Percentiles rank a stretch among this genome's conserved stretches.
Evolutionary conservation across 768 basidiomycete species (phyloP).

Genomic region (Lentinula edodes): DNA sequence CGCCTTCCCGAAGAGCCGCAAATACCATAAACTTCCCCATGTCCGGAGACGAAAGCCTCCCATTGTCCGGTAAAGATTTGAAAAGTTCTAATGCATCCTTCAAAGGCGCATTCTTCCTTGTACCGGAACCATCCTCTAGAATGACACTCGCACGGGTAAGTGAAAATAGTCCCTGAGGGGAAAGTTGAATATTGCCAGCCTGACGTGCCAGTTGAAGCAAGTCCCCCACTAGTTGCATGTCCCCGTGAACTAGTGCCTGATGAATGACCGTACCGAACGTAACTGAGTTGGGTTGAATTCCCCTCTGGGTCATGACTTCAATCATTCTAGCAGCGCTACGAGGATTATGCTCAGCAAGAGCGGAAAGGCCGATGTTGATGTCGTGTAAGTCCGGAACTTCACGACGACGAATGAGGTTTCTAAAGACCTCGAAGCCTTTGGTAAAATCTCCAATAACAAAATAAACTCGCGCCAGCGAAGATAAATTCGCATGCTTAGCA

Average conservation of each 20-base stretch:
- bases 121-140: neutral
- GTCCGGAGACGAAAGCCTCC: constrained; percentile 33
- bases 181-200: constrained; percentile 29
- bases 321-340: constrained; percentile 40
- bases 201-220: constrained; percentile 36
- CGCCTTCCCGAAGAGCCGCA: constrained; percentile 41
- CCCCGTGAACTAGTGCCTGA: constrained; percentile 40
- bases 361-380: constrained; percentile 56
- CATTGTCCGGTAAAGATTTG: constrained; percentile 27
- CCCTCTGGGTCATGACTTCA: constrained; percentile 41
- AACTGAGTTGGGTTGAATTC: constrained; percentile 46
- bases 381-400: constrained; percentile 60
- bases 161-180: constrained; percentile 42
- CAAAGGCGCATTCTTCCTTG: constrained; percentile 24
- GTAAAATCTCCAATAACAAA: constrained; percentile 47
- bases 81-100: constrained; percentile 37
- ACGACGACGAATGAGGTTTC: constrained; percentile 36
- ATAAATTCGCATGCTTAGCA: constrained; percentile 47
- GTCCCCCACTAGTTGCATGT: constrained; percentile 35
- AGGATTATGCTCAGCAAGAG: constrained; percentile 45
- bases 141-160: constrained; percentile 39
- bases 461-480: constrained; percentile 56
- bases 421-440: constrained; percentile 44
- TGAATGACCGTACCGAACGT: constrained; percentile 62
- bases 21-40: constrained; percentile 48